Percentiles rank a stretch among this genome's conserved stretches.
Evolutionary conservation across 1,139 yeast genomes (phyloP).

Genomic region (Sugiyamaella novakii): DNA sequence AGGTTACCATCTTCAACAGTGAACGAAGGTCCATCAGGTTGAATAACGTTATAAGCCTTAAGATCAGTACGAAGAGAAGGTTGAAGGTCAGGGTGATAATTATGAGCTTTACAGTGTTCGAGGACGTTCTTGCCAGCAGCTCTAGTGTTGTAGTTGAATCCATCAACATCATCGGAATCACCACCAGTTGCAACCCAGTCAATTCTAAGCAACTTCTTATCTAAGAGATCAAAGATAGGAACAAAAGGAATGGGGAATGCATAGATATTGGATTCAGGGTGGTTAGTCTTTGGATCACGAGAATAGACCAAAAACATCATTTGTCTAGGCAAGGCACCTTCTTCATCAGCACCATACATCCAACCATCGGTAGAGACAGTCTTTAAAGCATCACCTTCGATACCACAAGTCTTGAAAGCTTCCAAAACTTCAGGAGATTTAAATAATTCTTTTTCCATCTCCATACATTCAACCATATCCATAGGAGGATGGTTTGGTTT

Average conservation of each 20-base stretch:
- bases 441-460: slow-evolving; percentile 68
- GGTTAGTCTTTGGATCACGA: slow-evolving; percentile 59
- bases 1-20: slow-evolving; percentile 55
- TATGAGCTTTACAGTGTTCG: slow-evolving; percentile 67
- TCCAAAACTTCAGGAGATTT: slow-evolving; percentile 67
- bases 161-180: slow-evolving; percentile 55
- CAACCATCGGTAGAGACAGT: slow-evolving; percentile 82
- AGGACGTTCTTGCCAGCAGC: slow-evolving; percentile 64
- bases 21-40: slow-evolving; percentile 89
- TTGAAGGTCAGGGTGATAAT: slow-evolving; percentile 52
- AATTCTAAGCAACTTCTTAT: slow-evolving; percentile 68
- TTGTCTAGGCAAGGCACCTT: slow-evolving; percentile 72
- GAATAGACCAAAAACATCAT: slow-evolving; percentile 75
- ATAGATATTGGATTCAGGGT: slow-evolving; percentile 80
- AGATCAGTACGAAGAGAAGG: slow-evolving; percentile 49
- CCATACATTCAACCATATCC: slow-evolving; percentile 66
- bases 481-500: slow-evolving; percentile 73
- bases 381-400: slow-evolving; percentile 51
- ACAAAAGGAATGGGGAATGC: slow-evolving; percentile 81
- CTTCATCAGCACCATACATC: slow-evolving; percentile 90
- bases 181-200: slow-evolving; percentile 68
- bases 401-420: slow-evolving; percentile 57
- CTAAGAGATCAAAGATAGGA: slow-evolving; percentile 73
- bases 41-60: slow-evolving; percentile 73
- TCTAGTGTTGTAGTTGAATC: slow-evolving; percentile 44